Base-by-base conservation (phyloP, 2,329 filamentous ascomycete genomes). In the Spiromastix sp. region DNA sequence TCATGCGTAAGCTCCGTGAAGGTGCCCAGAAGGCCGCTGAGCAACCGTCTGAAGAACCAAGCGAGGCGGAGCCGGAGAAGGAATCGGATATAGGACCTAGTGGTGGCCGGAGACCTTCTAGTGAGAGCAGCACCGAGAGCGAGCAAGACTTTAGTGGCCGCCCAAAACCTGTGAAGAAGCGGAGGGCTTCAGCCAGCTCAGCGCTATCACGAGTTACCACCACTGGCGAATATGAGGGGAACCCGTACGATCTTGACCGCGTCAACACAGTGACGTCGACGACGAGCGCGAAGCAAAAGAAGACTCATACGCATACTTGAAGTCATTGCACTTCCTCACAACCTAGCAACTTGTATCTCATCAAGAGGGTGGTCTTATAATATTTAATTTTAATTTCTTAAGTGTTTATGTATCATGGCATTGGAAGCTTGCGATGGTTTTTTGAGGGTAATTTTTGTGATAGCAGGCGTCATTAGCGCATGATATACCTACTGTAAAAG, bases 1-100 rank as follows among this genome's bases (percentile, higher is more conserved):
- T 81, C 40, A 66, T 81, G 57, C 55, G 57, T 33, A 60, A 59
- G 30, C 50, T 72, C 35, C 63, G 38, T 7, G 30, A 37, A 32
- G 21, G 27, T 11, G 31, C 19, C 9, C n/a, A 37, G 13, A 12
- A 36, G 4, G 19, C 21, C 15, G 35, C 15, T 6, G 35, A 24
- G 18, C 28, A 35, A 29, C 17, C 8, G 11, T 25, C 34, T 13
- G 20, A 21, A 22, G 36, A 35, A 30, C 15, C 21, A 25, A 16
- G 6, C 21, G 32, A 34, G 9, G 16, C 11, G 13, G 9, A n/a
- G 11, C 4, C n/a, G 10, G 26, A 33, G 17, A 27, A 32, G 17
- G 17, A 33, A 13, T 28, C 22, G 11, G 30, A 31, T 3, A 10
- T 11, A 5, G 38, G 32, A 32, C 7, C 21, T 7, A 24, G 7